These are phyloP conservation scores for Tricholoma saponaceum DNA, from an alignment of 768 basidiomycete genomes.

Conservation along the genomic window DNA sequence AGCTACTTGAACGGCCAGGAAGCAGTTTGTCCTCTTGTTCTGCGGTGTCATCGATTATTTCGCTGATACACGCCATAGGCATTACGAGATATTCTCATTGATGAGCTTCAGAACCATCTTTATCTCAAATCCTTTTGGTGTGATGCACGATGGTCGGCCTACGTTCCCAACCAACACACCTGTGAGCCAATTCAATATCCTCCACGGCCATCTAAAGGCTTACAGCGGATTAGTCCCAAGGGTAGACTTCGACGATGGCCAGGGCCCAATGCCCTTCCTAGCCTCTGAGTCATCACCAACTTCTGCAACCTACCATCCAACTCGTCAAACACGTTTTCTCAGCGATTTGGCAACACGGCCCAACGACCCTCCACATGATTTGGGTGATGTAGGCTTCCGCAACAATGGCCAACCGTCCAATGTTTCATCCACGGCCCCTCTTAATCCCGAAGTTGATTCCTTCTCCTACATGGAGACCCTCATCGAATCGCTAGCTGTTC, in stretches of 20 bases:
- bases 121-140: constrained; percentile 97
- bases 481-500: constrained; percentile 86
- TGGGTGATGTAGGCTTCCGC: constrained; percentile 39
- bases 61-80: constrained; percentile 45
- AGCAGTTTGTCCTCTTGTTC: constrained; percentile 43
- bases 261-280: constrained; percentile 21
- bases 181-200: constrained; percentile 42
- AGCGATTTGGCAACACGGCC: constrained; percentile 62
- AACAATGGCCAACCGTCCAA: constrained; percentile 14
- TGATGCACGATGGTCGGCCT: constrained; percentile 87
- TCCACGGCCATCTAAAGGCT: not conserved
- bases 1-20: constrained; percentile 85
- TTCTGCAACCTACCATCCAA: constrained; percentile 36
- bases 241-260: constrained; percentile 60
- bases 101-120: constrained; percentile 95
- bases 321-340: constrained; percentile 59
- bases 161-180: constrained; percentile 70
- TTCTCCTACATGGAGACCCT: constrained; percentile 92
- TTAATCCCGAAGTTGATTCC: constrained; percentile 88
- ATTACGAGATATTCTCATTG: constrained; percentile 86
- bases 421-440: constrained; percentile 15
- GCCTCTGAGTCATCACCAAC: constrained; percentile 34
- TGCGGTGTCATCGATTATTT: not conserved
- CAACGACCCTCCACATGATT: constrained; percentile 74
- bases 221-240: constrained; percentile 48